Percentiles rank a stretch among this genome's conserved stretches.
phyloP scores from a whole-genome alignment of 1,284 basidiomycete species.

The Cystobasidium pallidum region DNA sequence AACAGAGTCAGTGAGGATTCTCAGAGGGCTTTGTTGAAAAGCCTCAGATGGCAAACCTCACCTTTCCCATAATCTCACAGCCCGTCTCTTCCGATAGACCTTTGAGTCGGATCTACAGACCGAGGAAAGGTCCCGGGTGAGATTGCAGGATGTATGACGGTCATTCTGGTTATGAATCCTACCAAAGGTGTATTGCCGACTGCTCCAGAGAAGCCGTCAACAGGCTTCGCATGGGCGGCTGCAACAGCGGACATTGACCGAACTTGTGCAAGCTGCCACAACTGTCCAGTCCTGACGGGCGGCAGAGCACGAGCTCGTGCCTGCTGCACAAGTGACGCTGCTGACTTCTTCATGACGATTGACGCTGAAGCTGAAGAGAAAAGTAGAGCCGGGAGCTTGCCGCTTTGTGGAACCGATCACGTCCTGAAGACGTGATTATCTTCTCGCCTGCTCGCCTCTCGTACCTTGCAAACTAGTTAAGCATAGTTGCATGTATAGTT shows the following conservation, averaged over 20 bases:
- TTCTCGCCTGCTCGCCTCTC: no score
- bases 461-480: no score
- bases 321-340: conserved; percentile 4
- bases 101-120: conserved; percentile 74
- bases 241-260: conserved; percentile 47
- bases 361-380: not conserved
- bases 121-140: not conserved
- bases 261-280: conserved; percentile 5
- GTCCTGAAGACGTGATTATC: no score
- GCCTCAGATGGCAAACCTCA: not conserved
- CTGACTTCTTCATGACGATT: not conserved
- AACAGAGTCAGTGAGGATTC: not conserved
- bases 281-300: not conserved
- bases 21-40: not conserved
- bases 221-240: conserved; percentile 51
- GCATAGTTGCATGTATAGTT: no score
- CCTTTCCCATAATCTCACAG: conserved; percentile 69
- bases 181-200: conserved; percentile 94
- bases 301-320: conserved; percentile 4
- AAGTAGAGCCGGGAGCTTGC: no score
- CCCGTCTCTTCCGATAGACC: conserved; percentile 67
- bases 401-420: no score
- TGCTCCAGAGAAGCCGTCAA: conserved; percentile 80
- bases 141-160: not conserved
- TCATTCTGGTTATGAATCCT: not conserved